Evolutionary conservation across 2,329 filamentous ascomycete genomes (phyloP).

Genomic region (Fusarium cyanostomum): DNA sequence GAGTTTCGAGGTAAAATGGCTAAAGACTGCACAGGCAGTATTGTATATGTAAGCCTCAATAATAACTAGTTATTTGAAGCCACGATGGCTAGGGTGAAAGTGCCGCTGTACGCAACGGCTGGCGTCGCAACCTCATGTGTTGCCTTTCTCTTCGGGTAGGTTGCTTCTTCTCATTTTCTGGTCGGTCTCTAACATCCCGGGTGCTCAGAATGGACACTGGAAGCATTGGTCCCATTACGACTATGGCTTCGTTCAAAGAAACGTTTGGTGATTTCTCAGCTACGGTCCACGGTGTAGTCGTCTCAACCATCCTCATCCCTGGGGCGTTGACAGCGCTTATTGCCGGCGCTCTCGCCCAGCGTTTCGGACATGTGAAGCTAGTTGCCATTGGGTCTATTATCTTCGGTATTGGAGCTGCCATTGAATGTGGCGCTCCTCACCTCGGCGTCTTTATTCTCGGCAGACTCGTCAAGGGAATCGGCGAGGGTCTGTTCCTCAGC

Average conservation of each 20-base stretch:
- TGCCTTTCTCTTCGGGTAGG: slow-evolving; percentile 47
- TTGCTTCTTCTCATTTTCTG: not conserved
- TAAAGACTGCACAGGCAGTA: not conserved
- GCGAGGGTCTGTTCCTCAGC: slow-evolving; percentile 65
- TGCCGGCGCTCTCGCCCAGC: slow-evolving; percentile 63
- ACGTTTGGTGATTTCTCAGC: slow-evolving; percentile 63
- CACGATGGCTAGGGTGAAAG: not conserved
- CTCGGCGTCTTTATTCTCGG: slow-evolving; percentile 65
- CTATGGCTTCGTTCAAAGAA: slow-evolving; percentile 62
- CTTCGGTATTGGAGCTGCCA: slow-evolving; percentile 61
- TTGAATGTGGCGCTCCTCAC: slow-evolving; percentile 49
- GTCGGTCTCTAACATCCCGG: not conserved
- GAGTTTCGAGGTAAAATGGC: slow-evolving; percentile 7
- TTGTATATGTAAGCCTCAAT: not conserved
- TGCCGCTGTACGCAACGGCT: slow-evolving; percentile 44
- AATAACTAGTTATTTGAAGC: not conserved
- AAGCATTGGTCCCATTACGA: slow-evolving; percentile 67
- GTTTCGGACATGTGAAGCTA: slow-evolving; percentile 61
- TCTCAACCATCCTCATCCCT: slow-evolving; percentile 68
- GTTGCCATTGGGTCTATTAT: slow-evolving; percentile 62
- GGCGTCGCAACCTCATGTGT: slow-evolving; percentile 45
- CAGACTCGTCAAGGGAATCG: slow-evolving; percentile 63
- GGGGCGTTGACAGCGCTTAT: slow-evolving; percentile 68
- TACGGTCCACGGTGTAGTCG: slow-evolving; percentile 66
- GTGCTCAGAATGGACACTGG: slow-evolving; percentile 52